Evolutionary conservation across 345 rosid genomes (phyloP), one percentile per base, ranked within the genome.

Genomic region (Arabidopsis arenosa): DNA sequence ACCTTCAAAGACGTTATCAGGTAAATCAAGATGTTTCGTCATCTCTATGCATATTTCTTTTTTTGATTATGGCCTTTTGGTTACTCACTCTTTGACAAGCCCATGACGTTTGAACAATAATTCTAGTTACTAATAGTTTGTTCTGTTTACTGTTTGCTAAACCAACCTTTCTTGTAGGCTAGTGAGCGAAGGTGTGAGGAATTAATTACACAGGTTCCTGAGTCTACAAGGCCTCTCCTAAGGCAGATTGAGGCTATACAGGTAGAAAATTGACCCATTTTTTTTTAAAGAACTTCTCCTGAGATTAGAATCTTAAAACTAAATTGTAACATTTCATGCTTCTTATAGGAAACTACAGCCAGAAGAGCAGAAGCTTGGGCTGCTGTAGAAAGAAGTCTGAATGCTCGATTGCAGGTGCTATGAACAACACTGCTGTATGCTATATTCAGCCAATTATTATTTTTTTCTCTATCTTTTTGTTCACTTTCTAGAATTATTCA

Each of bases 111-210:
- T 57, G 33, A 75, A 75, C 23, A 56, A 26, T n/a, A 14, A 39
- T 66, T 15, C 7, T 56, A 18, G 53, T 37, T 44, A 57, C 57
- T 13, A 59, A 78, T 58, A 72, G 17, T 49, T 36, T 49, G 35
- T 39, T 68, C 40, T 62, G 43, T 17, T 65, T 49, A 66, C 63
- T 49, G 37, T 78, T 30, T 63, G 39, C 33, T 72, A 62, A 67
- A 33, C 45, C 37, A 58, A 67, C 66, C 33, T 70, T 28, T 76
- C 69, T 55, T 80, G 33, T 72, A 96, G 99, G 96, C 89, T 82
- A 93, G 95, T 86, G 99, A 96, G 77, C 94, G 99, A 2, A 95
- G 98, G 39, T 93, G 98, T 76, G 99, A 96, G 85, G 99, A 96
- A 83, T 88, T 96, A 83, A 82, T 96, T 55, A 87, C 90, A 37